Conservation (phyloP, 1,284 basidiomycete species). For the Vanrija sp. region DNA sequence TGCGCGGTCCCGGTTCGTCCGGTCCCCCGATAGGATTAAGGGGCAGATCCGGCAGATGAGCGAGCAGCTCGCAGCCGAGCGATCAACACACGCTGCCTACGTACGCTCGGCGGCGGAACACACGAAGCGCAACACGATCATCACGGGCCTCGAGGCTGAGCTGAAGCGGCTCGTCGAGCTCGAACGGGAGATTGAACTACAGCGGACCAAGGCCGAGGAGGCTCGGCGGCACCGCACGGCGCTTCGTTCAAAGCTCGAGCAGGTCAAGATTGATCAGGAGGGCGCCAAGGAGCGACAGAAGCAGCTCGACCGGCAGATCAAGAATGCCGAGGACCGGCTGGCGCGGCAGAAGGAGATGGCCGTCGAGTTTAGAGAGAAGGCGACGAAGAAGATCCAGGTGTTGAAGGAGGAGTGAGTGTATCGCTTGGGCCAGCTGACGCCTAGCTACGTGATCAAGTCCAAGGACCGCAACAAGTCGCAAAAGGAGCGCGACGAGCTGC, state of each 20-base stretch:
- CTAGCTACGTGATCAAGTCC: conserved; percentile 25
- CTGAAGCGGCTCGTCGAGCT: conserved; percentile 42
- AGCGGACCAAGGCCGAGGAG: conserved; percentile 60
- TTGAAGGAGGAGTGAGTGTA: conserved; percentile 68
- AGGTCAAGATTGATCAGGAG: conserved; percentile 65
- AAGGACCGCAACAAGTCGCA: conserved; percentile 31
- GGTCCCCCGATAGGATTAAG: conserved; percentile 79
- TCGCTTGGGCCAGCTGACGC: not conserved
- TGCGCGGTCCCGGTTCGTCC: conserved; percentile 69
- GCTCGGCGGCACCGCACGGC: conserved; percentile 63
- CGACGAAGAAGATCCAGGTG: conserved; percentile 64
- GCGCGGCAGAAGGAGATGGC: conserved; percentile 67
- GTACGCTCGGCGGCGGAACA: conserved; percentile 71
- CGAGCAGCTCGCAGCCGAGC: conserved; percentile 60
- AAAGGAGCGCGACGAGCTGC: conserved; percentile 25
- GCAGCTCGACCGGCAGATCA: conserved; percentile 69
- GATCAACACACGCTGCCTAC: conserved; percentile 54
- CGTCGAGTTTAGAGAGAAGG: conserved; percentile 65
- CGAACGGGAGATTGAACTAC: conserved; percentile 58
- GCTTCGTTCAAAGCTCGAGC: conserved; percentile 62
- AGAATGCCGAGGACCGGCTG: conserved; percentile 71
- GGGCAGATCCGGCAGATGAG: conserved; percentile 71
- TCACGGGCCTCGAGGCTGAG: conserved; percentile 67
- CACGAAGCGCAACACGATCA: conserved; percentile 64
- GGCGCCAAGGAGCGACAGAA: conserved; percentile 56